Evolutionary conservation across 805 yeast species (phyloP), one percentile per base, ranked within the genome.

Genomic region (Starmera dryadoides): DNA sequence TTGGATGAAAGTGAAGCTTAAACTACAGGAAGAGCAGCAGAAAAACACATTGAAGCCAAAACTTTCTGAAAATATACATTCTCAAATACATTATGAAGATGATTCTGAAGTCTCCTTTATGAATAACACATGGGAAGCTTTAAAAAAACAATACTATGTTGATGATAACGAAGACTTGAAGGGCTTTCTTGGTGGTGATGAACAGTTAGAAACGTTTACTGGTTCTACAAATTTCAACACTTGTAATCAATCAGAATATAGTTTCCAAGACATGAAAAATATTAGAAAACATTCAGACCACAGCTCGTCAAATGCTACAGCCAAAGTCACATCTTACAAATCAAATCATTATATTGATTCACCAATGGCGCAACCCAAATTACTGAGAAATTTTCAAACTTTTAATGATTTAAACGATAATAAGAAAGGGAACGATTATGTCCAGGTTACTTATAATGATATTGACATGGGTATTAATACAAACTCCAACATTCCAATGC

Each of bases 211-310:
- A 7, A 19, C 29, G 5, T 31, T 34, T 11, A 11, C 16, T 19
- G 16, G 17, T 10, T 7, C 28, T 14, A 17, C 35, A 17, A 20
- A 35, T 11, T 14, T 31, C 18, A 17, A 15, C 15, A 15, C 32
- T 12, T 30, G 4, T 17, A 36, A 25, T 21, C 18, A 35, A 33
- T 40, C 57, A 6, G 45, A 48, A 1, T 53, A 42, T 32, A 53
- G 58, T 38, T 53, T 53, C 31, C 53, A 50, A 23, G 56, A 53
- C 20, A 38, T 48, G 30, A 45, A 48, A 20, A 37, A 42, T 46
- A 20, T 44, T 37, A 25, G 33, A 36, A 19, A 26, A 31, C 4
- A 46, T 50, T 19, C 35, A 14, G 5, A 35, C 30, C 31, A 23
- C 6, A 33, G 25, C 6, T 45, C 45, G 2, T 45, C 48, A 1